Percentiles rank a stretch among this genome's conserved stretches.
Conservation (phyloP, 2,329 filamentous ascomycete species). For the Emydomyces testavorans region DNA sequence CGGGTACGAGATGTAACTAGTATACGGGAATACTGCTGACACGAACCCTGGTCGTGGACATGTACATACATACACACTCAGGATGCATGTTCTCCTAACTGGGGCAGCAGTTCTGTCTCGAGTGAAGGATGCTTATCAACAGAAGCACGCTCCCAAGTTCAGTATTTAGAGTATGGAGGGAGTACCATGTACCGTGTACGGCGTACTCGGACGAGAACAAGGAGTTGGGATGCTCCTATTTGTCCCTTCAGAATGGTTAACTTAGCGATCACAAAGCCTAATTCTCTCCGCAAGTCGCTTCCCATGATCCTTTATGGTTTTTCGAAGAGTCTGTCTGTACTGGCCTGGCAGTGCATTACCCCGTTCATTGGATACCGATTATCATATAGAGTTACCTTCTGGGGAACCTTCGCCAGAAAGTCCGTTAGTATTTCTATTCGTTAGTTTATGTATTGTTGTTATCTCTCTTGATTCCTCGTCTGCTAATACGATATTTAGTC, state of each 20-base stretch:
- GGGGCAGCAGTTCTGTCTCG: too few relatives aligned
- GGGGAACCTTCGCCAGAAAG: conserved; percentile 1
- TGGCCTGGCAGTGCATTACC: conserved; percentile 6
- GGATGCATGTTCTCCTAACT: too few relatives aligned
- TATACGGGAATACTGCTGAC: too few relatives aligned
- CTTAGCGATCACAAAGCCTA: conserved; percentile 10
- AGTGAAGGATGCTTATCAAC: too few relatives aligned
- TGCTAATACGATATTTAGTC: conserved; percentile 9
- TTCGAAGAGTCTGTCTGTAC: background rate
- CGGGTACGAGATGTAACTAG: conserved; percentile 6
- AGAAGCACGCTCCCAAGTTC: too few relatives aligned
- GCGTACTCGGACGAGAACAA: conserved; percentile 1
- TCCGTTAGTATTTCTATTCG: too few relatives aligned
- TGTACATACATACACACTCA: too few relatives aligned
- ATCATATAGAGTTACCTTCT: conserved; percentile 6
- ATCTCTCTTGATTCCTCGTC: background rate
- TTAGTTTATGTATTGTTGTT: background rate
- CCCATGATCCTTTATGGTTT: conserved; percentile 4
- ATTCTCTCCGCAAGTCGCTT: conserved; percentile 11
- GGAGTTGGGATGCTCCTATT: background rate
- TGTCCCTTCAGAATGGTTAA: conserved; percentile 8
- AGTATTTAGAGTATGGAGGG: too few relatives aligned
- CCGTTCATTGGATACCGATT: conserved; percentile 7
- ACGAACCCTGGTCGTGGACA: too few relatives aligned
- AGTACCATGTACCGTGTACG: too few relatives aligned